Conservation (phyloP, 352 stramenopile species). For the Phytophthora foliorum region DNA sequence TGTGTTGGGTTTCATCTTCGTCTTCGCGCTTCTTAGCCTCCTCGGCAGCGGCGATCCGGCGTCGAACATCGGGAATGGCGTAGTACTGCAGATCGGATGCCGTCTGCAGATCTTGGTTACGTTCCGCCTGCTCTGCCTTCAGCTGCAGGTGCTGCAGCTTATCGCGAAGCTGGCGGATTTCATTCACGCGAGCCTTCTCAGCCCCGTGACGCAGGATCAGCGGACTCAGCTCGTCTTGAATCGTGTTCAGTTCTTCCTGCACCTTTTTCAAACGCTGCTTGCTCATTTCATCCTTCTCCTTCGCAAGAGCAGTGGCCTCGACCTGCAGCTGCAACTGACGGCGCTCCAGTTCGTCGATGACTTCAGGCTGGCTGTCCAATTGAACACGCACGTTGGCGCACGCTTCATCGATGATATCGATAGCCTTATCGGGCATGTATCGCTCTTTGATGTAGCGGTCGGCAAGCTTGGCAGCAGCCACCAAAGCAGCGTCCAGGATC, state of each 20-base stretch:
- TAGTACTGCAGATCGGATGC: conserved; percentile 98
- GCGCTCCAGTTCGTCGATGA: conserved; percentile 97
- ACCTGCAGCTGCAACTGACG: conserved; percentile 97
- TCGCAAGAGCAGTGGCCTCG: conserved; percentile 93
- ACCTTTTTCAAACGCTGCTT: conserved; percentile 93
- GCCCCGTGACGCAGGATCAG: conserved; percentile 92
- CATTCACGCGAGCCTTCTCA: conserved; percentile 94
- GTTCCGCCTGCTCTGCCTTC: conserved; percentile 95
- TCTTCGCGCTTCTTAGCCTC: conserved; percentile 72
- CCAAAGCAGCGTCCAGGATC: conserved; percentile 95
- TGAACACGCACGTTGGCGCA: conserved; percentile 92
- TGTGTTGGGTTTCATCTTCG: conserved; percentile 61
- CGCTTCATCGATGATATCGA: conserved; percentile 97
- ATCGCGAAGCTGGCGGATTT: conserved; percentile 94
- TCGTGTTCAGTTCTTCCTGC: conserved; percentile 92
- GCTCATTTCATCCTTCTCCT: conserved; percentile 95
- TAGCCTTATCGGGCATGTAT: conserved; percentile 95
- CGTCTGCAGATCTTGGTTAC: conserved; percentile 95
- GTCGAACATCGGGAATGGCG: conserved; percentile 94
- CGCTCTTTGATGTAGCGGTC: conserved; percentile 94
- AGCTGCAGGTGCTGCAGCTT: conserved; percentile 94
- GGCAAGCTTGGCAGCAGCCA: conserved; percentile 95
- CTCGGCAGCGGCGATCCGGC: conserved; percentile 86
- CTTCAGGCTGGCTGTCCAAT: conserved; percentile 95
- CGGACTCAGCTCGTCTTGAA: conserved; percentile 93